Percentiles rank a stretch among this genome's conserved stretches.
These are phyloP conservation scores for Fusarium sublunatum DNA, from an alignment of 2,329 filamentous ascomycete genomes.

Conservation along the genomic window DNA sequence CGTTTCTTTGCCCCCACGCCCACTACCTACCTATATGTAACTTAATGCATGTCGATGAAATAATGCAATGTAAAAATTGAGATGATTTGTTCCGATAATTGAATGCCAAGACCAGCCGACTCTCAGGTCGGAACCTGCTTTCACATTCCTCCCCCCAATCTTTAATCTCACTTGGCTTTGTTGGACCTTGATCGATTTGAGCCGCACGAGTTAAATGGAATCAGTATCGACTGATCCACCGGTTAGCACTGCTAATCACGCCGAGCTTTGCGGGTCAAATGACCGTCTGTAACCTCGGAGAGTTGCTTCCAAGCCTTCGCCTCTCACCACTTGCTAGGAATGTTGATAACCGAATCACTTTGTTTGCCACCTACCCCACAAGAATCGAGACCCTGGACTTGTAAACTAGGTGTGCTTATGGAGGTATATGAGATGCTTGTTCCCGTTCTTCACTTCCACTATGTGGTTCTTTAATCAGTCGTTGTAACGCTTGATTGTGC, in stretches of 20 bases:
- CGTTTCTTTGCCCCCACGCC: background rate
- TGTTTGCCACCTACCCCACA: too few relatives aligned
- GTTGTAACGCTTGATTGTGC: too few relatives aligned
- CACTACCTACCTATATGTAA: background rate
- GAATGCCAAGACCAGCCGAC: background rate
- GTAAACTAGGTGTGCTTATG: too few relatives aligned
- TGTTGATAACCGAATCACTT: too few relatives aligned
- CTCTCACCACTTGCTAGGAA: too few relatives aligned
- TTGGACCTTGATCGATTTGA: background rate
- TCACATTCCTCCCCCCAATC: background rate
- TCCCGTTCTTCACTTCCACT: too few relatives aligned
- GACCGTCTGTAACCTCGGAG: too few relatives aligned
- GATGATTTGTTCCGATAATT: background rate
- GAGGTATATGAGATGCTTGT: too few relatives aligned
- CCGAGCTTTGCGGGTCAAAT: background rate
- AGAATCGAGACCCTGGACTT: too few relatives aligned
- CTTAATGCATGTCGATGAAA: background rate
- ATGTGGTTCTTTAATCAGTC: too few relatives aligned
- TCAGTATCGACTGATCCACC: background rate
- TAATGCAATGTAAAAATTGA: too few relatives aligned
- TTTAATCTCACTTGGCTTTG: conserved; percentile 1
- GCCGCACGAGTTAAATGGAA: background rate
- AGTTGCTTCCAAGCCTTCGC: too few relatives aligned
- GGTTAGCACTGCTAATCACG: background rate
- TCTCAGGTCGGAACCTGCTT: background rate